phyloP scores from a whole-genome alignment of 148 eudicot genomes.

The Chenopodium quinoa region DNA sequence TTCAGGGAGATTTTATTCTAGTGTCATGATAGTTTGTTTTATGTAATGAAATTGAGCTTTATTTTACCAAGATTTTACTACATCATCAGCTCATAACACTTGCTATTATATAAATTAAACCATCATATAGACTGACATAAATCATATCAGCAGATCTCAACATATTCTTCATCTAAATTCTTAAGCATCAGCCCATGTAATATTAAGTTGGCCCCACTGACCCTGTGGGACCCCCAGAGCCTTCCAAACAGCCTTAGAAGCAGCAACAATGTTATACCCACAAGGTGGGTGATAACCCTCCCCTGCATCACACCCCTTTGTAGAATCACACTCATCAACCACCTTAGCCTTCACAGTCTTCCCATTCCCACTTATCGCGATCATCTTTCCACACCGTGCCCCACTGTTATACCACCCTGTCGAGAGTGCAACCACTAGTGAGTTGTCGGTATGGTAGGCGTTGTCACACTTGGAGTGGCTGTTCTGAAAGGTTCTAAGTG shows the following conservation, averaged over 20 bases:
- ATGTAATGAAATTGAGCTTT: background rate
- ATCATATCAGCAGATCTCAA: background rate
- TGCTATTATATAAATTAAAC: background rate
- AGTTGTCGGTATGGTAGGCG: conserved; percentile 28
- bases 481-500: conserved; percentile 32
- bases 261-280: conserved; percentile 43
- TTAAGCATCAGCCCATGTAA: conserved; percentile 46
- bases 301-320: conserved; percentile 40
- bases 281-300: conserved; percentile 52
- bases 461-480: conserved; percentile 29
- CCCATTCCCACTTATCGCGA: conserved; percentile 33
- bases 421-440: conserved; percentile 40
- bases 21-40: background rate
- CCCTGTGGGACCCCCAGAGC: conserved; percentile 31
- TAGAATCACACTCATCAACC: conserved; percentile 51
- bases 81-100: background rate
- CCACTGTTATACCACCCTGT: conserved; percentile 46
- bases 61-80: background rate
- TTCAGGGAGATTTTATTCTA: background rate
- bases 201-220: conserved; percentile 31
- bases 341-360: conserved; percentile 41
- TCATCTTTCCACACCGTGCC: conserved; percentile 31
- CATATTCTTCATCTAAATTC: background rate
- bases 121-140: background rate
- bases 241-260: conserved; percentile 42